Conservation (phyloP, 176 grass and related monocot genomes). For the Raddia distichophylla region DNA sequence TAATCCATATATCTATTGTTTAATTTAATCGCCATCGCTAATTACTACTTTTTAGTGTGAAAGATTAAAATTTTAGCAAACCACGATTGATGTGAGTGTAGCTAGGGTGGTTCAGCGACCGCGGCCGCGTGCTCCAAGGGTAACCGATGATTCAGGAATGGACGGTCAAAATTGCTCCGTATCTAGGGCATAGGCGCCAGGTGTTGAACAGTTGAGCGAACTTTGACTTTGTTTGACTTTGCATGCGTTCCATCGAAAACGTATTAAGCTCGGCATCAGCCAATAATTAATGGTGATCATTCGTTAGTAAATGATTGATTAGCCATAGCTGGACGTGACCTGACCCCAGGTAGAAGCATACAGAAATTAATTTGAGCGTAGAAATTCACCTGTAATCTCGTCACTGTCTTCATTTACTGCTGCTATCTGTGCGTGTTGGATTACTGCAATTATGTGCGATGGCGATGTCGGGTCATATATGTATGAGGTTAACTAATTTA, state of each 20-base stretch:
- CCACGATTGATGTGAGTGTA: not conserved
- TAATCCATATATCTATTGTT: no score
- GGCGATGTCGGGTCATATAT: not conserved
- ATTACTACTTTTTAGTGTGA: no score
- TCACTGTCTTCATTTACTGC: not conserved
- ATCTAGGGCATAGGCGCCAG: not conserved
- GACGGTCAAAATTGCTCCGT: not conserved
- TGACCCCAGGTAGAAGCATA: not conserved
- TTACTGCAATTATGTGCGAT: not conserved
- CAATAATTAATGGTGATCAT: not conserved
- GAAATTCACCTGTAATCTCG: not conserved
- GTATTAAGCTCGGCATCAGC: not conserved
- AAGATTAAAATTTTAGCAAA: not conserved
- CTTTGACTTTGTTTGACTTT: not conserved
- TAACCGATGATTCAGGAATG: not conserved
- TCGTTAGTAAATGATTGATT: not conserved
- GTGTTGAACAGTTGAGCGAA: not conserved
- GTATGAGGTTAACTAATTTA: not conserved
- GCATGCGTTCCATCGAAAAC: not conserved
- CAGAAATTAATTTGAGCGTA: not conserved
- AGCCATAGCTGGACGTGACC: not conserved
- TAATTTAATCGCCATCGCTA: no score
- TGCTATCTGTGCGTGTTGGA: not conserved
- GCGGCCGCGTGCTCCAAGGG: not conserved
- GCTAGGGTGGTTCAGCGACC: slow-evolving; percentile 14